Conservation (phyloP, 176 grass and related monocot species). For the Musa acuminata region DNA sequence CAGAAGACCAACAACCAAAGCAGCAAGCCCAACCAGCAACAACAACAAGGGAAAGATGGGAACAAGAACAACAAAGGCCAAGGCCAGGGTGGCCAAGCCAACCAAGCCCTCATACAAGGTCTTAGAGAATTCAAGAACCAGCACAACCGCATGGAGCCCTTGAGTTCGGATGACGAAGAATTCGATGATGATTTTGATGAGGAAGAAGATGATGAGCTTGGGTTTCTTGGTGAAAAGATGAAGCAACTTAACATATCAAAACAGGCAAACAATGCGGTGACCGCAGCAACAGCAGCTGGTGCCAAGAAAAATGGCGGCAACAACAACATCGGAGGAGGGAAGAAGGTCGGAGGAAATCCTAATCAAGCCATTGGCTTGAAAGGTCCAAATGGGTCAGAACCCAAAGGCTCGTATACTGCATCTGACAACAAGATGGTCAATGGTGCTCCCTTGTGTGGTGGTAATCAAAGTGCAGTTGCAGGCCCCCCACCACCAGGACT, state of each 20-base stretch:
- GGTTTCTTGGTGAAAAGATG: constrained; percentile 58
- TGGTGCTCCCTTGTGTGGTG: constrained; percentile 11
- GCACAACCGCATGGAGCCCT: constrained; percentile 49
- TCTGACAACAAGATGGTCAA: constrained; percentile 37
- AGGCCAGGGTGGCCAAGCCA: constrained; percentile 46
- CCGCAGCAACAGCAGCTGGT: not conserved
- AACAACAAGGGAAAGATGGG: constrained; percentile 42
- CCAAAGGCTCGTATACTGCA: constrained; percentile 30
- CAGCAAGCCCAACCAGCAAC: constrained; percentile 33
- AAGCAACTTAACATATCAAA: constrained; percentile 51
- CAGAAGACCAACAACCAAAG: constrained; percentile 46
- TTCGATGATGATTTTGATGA: constrained; percentile 42
- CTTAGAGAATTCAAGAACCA: constrained; percentile 86
- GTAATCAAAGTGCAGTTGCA: constrained; percentile 36
- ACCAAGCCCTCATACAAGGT: constrained; percentile 58
- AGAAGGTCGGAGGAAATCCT: constrained; percentile 27
- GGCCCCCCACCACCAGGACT: constrained; percentile 23
- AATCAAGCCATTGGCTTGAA: constrained; percentile 47
- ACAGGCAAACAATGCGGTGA: constrained; percentile 8
- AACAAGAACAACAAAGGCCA: constrained; percentile 33
- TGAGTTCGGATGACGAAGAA: constrained; percentile 58
- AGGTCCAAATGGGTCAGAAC: constrained; percentile 26
- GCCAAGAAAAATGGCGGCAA: constrained; percentile 38
- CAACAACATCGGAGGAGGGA: constrained; percentile 31
- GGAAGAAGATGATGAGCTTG: constrained; percentile 47